phyloP scores from a whole-genome alignment of 306 rosid species.

The Biancaea sappan region DNA sequence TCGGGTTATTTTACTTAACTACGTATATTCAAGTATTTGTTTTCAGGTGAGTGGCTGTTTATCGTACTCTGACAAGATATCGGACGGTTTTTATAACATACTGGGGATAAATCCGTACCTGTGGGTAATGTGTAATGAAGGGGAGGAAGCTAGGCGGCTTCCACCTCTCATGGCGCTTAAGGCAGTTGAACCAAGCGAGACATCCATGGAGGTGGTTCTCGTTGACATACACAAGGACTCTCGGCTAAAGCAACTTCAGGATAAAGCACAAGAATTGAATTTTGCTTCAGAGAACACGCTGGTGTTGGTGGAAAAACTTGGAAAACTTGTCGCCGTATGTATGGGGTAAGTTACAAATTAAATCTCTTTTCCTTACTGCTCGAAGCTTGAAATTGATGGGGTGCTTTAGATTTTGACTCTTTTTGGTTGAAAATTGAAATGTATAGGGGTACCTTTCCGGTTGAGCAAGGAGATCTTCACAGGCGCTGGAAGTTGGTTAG shows the following conservation, averaged over 20 bases:
- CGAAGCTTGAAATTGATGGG: neutral
- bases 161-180: slow-evolving; percentile 82
- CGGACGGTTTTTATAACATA: slow-evolving; percentile 91
- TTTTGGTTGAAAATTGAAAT: slow-evolving; percentile 33
- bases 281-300: slow-evolving; percentile 71
- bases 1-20: neutral
- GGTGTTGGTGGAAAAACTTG: slow-evolving; percentile 80
- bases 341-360: slow-evolving; percentile 72
- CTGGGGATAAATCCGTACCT: slow-evolving; percentile 96
- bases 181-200: slow-evolving; percentile 66
- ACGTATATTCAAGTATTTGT: neutral
- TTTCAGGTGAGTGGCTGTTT: slow-evolving; percentile 92
- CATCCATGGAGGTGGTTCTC: slow-evolving; percentile 80
- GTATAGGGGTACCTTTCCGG: slow-evolving; percentile 75
- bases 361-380: neutral
- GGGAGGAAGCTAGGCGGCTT: slow-evolving; percentile 64
- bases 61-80: slow-evolving; percentile 90
- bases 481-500: slow-evolving; percentile 85
- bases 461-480: slow-evolving; percentile 87
- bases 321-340: slow-evolving; percentile 86
- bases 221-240: slow-evolving; percentile 72
- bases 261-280: slow-evolving; percentile 80
- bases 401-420: neutral
- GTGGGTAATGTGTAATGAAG: slow-evolving; percentile 89
- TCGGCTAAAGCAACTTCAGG: slow-evolving; percentile 80